phyloP scores from a whole-genome alignment of 1,284 basidiomycete genomes.

The Tylopilus sp. region DNA sequence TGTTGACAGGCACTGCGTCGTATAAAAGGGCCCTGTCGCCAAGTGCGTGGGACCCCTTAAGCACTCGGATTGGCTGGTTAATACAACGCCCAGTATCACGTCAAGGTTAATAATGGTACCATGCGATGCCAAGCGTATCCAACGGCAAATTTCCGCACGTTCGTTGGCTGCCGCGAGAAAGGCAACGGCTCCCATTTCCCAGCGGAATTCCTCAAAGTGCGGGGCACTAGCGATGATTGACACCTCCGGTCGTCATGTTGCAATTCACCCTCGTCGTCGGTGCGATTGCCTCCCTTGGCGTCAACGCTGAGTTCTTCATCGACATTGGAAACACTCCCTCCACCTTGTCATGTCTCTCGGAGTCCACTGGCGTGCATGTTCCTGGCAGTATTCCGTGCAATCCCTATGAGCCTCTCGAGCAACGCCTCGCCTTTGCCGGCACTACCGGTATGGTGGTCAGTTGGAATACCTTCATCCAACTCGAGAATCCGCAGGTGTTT shows the following conservation, averaged over 20 bases:
- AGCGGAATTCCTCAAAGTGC: background rate
- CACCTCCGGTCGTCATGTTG: slow-evolving; percentile 5
- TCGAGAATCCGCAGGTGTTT: slow-evolving; percentile 26
- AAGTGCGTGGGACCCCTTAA: background rate
- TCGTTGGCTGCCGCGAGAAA: background rate
- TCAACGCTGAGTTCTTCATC: slow-evolving; percentile 20
- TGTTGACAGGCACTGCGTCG: background rate
- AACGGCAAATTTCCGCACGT: slow-evolving; percentile 5
- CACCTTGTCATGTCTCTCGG: slow-evolving; percentile 20
- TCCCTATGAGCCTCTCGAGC: slow-evolving; percentile 28
- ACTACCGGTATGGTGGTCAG: slow-evolving; percentile 27
- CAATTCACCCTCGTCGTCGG: slow-evolving; percentile 3
- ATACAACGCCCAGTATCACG: background rate
- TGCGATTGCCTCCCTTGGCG: slow-evolving; percentile 10
- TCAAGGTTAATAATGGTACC: background rate
- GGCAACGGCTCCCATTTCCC: background rate
- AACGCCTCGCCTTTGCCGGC: slow-evolving; percentile 25
- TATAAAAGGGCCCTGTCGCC: background rate
- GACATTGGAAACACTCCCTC: slow-evolving; percentile 10
- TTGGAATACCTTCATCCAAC: slow-evolving; percentile 22
- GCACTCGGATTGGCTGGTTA: background rate
- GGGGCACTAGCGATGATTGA: background rate
- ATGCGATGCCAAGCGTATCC: background rate
- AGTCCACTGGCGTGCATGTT: slow-evolving; percentile 30
- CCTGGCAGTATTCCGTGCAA: slow-evolving; percentile 19